Evolutionary conservation across 495 filamentous ascomycete genomes (phyloP).

Genomic region (Amniculicola lignicola): DNA sequence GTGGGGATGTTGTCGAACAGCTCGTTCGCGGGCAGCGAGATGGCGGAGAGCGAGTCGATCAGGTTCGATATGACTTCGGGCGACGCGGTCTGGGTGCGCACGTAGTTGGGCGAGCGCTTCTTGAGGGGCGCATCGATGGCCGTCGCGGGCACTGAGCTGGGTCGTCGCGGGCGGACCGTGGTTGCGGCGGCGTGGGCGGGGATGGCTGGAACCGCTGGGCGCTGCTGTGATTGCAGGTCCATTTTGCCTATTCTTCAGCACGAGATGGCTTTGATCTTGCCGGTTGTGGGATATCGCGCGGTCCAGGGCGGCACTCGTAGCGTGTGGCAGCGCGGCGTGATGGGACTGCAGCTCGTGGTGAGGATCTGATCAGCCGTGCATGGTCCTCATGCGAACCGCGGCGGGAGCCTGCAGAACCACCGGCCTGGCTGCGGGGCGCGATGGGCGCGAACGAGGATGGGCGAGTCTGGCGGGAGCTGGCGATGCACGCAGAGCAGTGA

Average conservation of each 20-base stretch:
- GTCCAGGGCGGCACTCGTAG: neutral
- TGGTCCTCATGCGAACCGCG: neutral
- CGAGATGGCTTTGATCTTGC: neutral
- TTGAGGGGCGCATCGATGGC: constrained; percentile 22
- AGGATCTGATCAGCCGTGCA: neutral
- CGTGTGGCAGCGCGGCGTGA: neutral
- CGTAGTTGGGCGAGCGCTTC: constrained; percentile 43
- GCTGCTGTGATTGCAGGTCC: constrained; percentile 21
- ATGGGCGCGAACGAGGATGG: too few species aligned
- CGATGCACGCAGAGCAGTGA: too few species aligned
- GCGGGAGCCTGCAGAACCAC: too few species aligned
- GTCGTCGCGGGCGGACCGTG: constrained; percentile 11
- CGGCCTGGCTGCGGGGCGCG: too few species aligned
- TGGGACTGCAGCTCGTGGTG: neutral
- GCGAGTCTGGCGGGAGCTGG: too few species aligned
- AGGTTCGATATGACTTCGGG: constrained; percentile 92
- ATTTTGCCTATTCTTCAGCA: constrained; percentile 26
- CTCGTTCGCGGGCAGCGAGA: constrained; percentile 69
- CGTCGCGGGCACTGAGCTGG: constrained; percentile 23
- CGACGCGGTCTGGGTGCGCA: constrained; percentile 62
- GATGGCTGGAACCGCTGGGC: constrained; percentile 20
- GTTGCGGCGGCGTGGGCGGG: constrained; percentile 17
- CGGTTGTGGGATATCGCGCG: neutral
- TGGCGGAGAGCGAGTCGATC: constrained; percentile 85
- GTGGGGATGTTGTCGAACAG: constrained; percentile 65